These are phyloP conservation scores for Fusarium nematophilum DNA, from an alignment of 2,329 filamentous ascomycete genomes.

Conservation along the genomic window DNA sequence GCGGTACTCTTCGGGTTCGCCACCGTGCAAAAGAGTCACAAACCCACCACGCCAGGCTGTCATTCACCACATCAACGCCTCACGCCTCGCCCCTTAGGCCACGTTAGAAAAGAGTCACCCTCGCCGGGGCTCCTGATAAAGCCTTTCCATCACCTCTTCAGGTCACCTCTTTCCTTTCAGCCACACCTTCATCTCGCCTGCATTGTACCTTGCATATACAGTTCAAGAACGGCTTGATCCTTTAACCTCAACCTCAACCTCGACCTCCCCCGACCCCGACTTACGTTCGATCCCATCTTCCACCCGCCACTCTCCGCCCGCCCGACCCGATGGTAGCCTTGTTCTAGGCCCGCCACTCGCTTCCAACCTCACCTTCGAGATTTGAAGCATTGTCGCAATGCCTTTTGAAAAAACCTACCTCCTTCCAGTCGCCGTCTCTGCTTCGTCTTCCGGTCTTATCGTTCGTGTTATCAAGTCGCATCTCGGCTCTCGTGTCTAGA, in stretches of 20 bases:
- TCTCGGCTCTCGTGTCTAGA: slow-evolving; percentile 57
- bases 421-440: slow-evolving; percentile 72
- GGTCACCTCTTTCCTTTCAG: slow-evolving; percentile 36
- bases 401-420: slow-evolving; percentile 63
- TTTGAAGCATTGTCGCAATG: slow-evolving; percentile 62
- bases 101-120: slow-evolving; percentile 51
- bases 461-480: slow-evolving; percentile 62
- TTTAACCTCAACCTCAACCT: slow-evolving; percentile 22
- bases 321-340: slow-evolving; percentile 52
- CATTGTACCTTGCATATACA: slow-evolving; percentile 47
- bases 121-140: slow-evolving; percentile 45
- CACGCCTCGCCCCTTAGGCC: slow-evolving; percentile 50
- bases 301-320: slow-evolving; percentile 17
- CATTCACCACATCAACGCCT: slow-evolving; percentile 41
- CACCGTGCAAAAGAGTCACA: slow-evolving; percentile 55
- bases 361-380: slow-evolving; percentile 39
- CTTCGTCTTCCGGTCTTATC: slow-evolving; percentile 70
- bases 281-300: neutral
- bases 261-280: slow-evolving; percentile 14
- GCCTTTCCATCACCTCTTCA: slow-evolving; percentile 36
- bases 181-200: slow-evolving; percentile 40
- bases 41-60: slow-evolving; percentile 44
- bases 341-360: slow-evolving; percentile 46
- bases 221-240: slow-evolving; percentile 33
- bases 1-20: slow-evolving; percentile 49